Evolutionary conservation across 495 filamentous ascomycete species (phyloP), one percentile per base, ranked within the genome.

Genomic region (Margaritispora aquatica): DNA sequence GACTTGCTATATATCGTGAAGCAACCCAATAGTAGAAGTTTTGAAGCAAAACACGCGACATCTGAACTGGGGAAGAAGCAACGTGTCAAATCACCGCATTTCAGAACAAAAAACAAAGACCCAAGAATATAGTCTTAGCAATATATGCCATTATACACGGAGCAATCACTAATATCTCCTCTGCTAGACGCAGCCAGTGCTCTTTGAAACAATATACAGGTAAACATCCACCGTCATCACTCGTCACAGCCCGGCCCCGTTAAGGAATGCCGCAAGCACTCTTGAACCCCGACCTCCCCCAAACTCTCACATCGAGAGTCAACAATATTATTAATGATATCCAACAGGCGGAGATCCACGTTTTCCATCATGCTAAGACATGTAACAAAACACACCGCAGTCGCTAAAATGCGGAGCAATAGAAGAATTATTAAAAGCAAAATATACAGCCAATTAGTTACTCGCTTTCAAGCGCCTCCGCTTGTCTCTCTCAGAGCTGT

Each of bases 341-440:
- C 38, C 38, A 44, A 44, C 38, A 44, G 38, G 38, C 19, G 17
- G 19, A 2, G 3, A 8, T 44, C 38, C 38, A 44, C 19, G 38
- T n/a, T 44, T 8, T 44, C 17, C 38, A 8, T n/a, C 38, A 44
- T 44, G 29, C 29, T n/a, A 44, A n/a, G 4, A 5, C 13, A 34
- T 5, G 15, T 8, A 44, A n/a, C 17, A 44, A 44, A 3, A 44
- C 5, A 34, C 29, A 34, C 7, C 5, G 19, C 3, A 44, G 44
- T 55, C 61, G 61, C 61, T 63, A 63, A 59, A 63, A 57, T 50
- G 60, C 60, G 38, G 3, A 44, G 7, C 38, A 7, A 44, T 15
- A 44, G 19, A 8, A n/a, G 11, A 8, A 44, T 15, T 10, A n/a
- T 10, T 44, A 44, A 8, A 44, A 44, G 38, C 38, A 44, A 44